Base-by-base conservation (phyloP, 768 basidiomycete genomes). In the Dioszegia aurantiaca region DNA sequence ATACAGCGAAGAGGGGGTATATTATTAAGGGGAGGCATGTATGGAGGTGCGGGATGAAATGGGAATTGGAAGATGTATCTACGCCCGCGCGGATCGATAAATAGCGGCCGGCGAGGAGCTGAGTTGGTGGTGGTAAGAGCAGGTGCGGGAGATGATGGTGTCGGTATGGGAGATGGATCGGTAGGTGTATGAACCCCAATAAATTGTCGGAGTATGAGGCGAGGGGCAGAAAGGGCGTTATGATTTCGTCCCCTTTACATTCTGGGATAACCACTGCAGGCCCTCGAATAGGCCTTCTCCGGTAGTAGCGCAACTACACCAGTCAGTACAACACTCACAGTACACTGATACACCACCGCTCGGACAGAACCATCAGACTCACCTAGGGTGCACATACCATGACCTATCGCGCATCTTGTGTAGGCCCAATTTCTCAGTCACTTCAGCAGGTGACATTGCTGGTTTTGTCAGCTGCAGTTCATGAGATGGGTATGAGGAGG, bases 331-430 rank as follows among this genome's bases (percentile, higher is more conserved):
- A 19, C 26, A 17, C 43, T 3, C 24, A 2, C 4, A n/a, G n/a
- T n/a, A n/a, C n/a, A n/a, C n/a, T n/a, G n/a, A n/a, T 6, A 33
- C 33, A 33, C 33, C 33, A 33, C 33, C 33, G 33, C 33, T 14
- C 33, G 33, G 14, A 14, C 33, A 33, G 14, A 33, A 14, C 33
- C 33, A 33, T 14, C 33, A 33, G 14, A 64, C 84, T 68, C 78
- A 94, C 88, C 92, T 95, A 49, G 94, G 94, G 80, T 98, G 94
- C 53, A 97, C 93, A 83, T 97, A 98, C 94, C 94, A 98, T 77
- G 88, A 91, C 60, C 94, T 83, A 72, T 97, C 93, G 60, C 90
- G 86, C 94, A 98, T 97, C 67, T 87, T 83, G 77, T 95, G 89
- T 64, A 98, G 80, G 37, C 93, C 93, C 41, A 98, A 80, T 77